Percentiles rank a stretch among this genome's conserved stretches.
Evolutionary conservation across 2,329 filamentous ascomycete genomes (phyloP).

Genomic region (Nemania abortiva): DNA sequence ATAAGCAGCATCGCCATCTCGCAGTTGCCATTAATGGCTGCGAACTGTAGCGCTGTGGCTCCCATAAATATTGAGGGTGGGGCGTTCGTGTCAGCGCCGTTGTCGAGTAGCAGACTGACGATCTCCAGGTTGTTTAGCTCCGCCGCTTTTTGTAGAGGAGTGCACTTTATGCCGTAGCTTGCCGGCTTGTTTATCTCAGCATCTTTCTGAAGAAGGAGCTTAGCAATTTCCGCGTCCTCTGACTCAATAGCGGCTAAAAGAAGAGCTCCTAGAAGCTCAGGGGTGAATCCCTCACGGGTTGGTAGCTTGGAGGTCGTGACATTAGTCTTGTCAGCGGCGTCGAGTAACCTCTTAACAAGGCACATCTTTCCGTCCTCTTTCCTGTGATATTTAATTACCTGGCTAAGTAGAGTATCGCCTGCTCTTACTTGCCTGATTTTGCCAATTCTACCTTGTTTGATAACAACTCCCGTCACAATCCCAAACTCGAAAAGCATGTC

Average conservation of each 20-base stretch:
- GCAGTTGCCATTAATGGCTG: constrained; percentile 18
- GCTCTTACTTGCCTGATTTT: too few relatives aligned
- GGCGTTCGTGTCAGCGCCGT: constrained; percentile 5
- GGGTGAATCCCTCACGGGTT: too few relatives aligned
- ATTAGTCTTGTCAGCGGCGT: too few relatives aligned
- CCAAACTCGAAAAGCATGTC: not conserved
- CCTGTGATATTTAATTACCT: not conserved
- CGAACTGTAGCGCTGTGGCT: constrained; percentile 13
- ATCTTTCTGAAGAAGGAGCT: not conserved
- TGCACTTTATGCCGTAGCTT: not conserved
- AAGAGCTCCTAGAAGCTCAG: not conserved
- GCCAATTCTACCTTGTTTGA: too few relatives aligned
- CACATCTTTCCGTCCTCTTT: too few relatives aligned
- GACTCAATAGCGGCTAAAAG: not conserved
- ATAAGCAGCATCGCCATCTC: not conserved
- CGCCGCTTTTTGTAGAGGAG: constrained; percentile 14
- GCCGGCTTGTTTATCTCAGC: constrained; percentile 1
- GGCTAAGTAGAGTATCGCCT: too few relatives aligned
- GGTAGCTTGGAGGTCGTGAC: too few relatives aligned
- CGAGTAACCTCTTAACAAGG: too few relatives aligned
- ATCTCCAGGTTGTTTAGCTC: constrained; percentile 12
- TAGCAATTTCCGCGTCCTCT: not conserved
- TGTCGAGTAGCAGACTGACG: not conserved
- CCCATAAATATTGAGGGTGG: not conserved
- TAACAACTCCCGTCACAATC: not conserved